These are phyloP conservation scores for Backusella australiensis DNA, from an alignment of 192 early-diverging fungal genomes.

Conservation along the genomic window DNA sequence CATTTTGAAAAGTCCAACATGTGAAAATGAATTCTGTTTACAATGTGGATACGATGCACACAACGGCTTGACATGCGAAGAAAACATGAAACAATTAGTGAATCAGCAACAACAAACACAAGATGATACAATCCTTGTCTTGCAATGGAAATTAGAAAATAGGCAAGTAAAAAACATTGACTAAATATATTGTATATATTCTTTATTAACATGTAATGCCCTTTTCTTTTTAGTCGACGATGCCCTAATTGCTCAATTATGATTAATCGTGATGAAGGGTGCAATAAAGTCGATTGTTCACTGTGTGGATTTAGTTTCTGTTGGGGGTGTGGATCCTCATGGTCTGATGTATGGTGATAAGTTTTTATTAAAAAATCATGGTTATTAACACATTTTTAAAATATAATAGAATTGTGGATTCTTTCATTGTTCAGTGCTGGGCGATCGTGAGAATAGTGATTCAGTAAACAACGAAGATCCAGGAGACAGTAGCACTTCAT, in stretches of 20 bases:
- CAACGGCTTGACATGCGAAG: slow-evolving; percentile 38
- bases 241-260: slow-evolving; percentile 65
- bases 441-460: slow-evolving; percentile 2
- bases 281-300: slow-evolving; percentile 68
- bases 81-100: slow-evolving; percentile 41
- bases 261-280: slow-evolving; percentile 69
- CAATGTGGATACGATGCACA: slow-evolving; percentile 51
- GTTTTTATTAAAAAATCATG: not conserved
- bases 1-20: slow-evolving; percentile 29
- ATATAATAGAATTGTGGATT: slow-evolving; percentile 49
- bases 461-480: not conserved
- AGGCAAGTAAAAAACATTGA: slow-evolving; percentile 23
- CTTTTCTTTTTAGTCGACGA: slow-evolving; percentile 38
- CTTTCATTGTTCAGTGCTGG: slow-evolving; percentile 45
- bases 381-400: not conserved
- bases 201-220: not conserved
- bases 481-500: not conserved
- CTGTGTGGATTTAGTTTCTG: slow-evolving; percentile 66
- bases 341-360: slow-evolving; percentile 39
- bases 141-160: slow-evolving; percentile 39
- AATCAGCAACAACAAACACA: not conserved
- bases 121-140: slow-evolving; percentile 13
- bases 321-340: slow-evolving; percentile 56
- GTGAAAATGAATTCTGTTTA: slow-evolving; percentile 44
- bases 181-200: not conserved